Evolutionary conservation across 1,284 basidiomycete species (phyloP), one percentile per base, ranked within the genome.

Genomic region (Agaricales sp.): DNA sequence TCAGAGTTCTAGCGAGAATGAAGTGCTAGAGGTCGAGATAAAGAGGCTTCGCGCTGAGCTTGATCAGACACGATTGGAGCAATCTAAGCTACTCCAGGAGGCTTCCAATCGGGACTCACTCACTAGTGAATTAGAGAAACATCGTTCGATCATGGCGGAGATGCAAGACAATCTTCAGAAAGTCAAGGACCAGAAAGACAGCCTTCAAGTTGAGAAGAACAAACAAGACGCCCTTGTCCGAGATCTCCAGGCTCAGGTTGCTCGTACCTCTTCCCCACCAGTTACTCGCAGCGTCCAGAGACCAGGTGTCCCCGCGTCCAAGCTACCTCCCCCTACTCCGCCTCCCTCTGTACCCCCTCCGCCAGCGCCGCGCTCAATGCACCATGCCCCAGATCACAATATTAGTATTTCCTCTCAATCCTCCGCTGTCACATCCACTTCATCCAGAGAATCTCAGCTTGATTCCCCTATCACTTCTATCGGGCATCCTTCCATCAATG

Each of bases 331-430:
- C 18, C 86, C 87, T 0, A 89, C 87, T 0, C 92, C 92, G 1
- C 90, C 92, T 19, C 92, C 92, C 2, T 82, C 85, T 21, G 75
- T 91, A 43, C 92, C 92, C 4, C 89, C 88, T 6, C 92, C 92
- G 6, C 88, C 88, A 18, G 79, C 86, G 12, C 86, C 87, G 3
- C 77, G 74, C 25, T 63, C 71, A 54, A 54, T 63, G 54, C 54
- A 63, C 52, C 53, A 60, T 41, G 73, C 71, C 54, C 69, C 72
- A 26, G 77, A 79, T 51, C 67, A 68, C 3, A 67, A 67, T 43
- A 57, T 73, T 53, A 75, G 75, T 56, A 62, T 70, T 51, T 78
- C 77, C 6, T 77, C 80, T 3, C 73, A 75, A 43, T 80, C 81
- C 8, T 77, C 78, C 2, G 63, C 61, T 30, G 61, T 75, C 44